A percentile compares a stretch with the other conserved stretches of the same genome.
These are phyloP conservation scores for Amaranthus cruentus DNA, from an alignment of 148 eudicot species.

Conservation along the genomic window DNA sequence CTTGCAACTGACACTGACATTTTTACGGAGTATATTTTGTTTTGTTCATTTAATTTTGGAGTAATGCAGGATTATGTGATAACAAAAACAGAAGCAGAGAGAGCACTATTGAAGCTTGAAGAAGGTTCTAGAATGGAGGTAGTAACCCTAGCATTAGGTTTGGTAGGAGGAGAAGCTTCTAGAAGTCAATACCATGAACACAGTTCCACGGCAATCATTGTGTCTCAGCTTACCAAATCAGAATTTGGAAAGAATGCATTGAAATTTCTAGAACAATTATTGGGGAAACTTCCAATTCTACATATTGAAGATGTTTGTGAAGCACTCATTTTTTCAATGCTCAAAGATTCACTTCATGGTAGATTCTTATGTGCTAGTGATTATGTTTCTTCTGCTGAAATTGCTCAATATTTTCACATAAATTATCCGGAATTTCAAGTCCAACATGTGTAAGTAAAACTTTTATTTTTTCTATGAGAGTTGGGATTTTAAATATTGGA, in stretches of 20 bases:
- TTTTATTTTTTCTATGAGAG: neutral
- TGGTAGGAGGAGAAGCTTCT: conserved; percentile 40
- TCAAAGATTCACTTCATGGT: conserved; percentile 26
- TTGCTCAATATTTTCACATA: conserved; percentile 22
- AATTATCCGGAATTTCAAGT: conserved; percentile 27
- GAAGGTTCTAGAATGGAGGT: conserved; percentile 20
- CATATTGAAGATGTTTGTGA: conserved; percentile 44
- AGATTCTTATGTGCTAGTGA: conserved; percentile 44
- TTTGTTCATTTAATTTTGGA: too few relatives aligned
- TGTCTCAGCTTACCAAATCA: conserved; percentile 21
- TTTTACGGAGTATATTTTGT: too few relatives aligned
- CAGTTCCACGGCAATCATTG: neutral
- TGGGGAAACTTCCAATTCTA: conserved; percentile 40
- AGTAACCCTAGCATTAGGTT: conserved; percentile 34
- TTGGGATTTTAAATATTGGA: too few relatives aligned
- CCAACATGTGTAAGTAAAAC: conserved; percentile 32
- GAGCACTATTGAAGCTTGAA: conserved; percentile 26
- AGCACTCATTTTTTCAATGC: conserved; percentile 52
- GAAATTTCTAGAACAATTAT: conserved; percentile 25
- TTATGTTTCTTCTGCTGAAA: conserved; percentile 35
- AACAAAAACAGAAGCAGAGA: conserved; percentile 50
- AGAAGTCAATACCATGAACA: conserved; percentile 14
- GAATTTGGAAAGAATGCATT: neutral
- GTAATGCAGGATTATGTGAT: conserved; percentile 28
- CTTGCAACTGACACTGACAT: too few relatives aligned